These are phyloP conservation scores for Aspergillus sp. DNA, from an alignment of 2,329 filamentous ascomycete species.

Conservation along the genomic window DNA sequence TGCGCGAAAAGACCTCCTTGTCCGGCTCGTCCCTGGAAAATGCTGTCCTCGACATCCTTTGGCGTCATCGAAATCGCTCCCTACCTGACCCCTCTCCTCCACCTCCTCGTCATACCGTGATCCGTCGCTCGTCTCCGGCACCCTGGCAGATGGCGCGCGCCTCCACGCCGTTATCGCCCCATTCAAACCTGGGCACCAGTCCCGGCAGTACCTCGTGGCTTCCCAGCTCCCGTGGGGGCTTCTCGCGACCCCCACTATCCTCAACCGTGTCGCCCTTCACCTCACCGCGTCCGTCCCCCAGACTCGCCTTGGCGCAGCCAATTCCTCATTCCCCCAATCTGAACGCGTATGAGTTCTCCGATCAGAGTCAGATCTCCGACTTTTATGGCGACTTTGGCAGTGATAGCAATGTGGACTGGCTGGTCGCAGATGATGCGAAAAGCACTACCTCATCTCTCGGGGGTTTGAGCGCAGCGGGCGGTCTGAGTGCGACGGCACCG, in stretches of 20 bases:
- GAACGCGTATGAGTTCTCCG: slow-evolving; percentile 93
- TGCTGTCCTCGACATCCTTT: slow-evolving; percentile 83
- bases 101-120: slow-evolving; percentile 80
- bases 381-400: slow-evolving; percentile 87
- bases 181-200: slow-evolving; percentile 70
- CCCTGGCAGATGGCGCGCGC: slow-evolving; percentile 79
- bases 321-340: slow-evolving; percentile 93
- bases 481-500: slow-evolving; percentile 75
- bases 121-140: slow-evolving; percentile 86
- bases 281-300: slow-evolving; percentile 87
- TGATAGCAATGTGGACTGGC: slow-evolving; percentile 89
- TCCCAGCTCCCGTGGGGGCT: slow-evolving; percentile 66
- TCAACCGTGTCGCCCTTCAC: slow-evolving; percentile 84
- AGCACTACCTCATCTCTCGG: slow-evolving; percentile 77
- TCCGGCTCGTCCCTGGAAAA: slow-evolving; percentile 79
- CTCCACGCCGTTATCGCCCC: slow-evolving; percentile 79
- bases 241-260: slow-evolving; percentile 73
- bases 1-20: slow-evolving; percentile 74
- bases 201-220: slow-evolving; percentile 84
- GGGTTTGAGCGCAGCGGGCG: slow-evolving; percentile 63
- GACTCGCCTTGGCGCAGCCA: slow-evolving; percentile 84
- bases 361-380: slow-evolving; percentile 75
- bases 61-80: slow-evolving; percentile 53
- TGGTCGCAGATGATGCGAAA: slow-evolving; percentile 81
- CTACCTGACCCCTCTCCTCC: slow-evolving; percentile 69